Evolutionary conservation across 176 grass and related monocot genomes (phyloP).

Genomic region (Saccharum officinarum): DNA sequence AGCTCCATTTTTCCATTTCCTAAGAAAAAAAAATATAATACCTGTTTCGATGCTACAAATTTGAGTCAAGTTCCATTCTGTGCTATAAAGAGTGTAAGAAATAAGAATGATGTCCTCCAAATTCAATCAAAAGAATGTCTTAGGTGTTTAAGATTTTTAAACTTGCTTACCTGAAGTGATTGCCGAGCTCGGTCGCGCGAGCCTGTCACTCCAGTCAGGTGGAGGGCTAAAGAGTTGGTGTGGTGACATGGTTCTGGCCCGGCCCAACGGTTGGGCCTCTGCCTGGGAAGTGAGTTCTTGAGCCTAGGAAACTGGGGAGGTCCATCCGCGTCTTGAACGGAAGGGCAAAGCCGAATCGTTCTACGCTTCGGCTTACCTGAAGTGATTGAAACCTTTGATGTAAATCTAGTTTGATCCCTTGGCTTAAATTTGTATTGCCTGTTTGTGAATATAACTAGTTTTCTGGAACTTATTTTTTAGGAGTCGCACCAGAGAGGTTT

Average conservation of each 20-base stretch:
- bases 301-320: not conserved
- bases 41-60: conserved; percentile 19
- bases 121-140: not conserved
- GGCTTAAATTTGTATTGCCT: conserved; percentile 11
- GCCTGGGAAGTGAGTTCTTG: not conserved
- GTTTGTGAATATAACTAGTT: conserved; percentile 29
- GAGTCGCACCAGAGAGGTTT: conserved; percentile 74
- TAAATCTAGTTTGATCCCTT: conserved; percentile 6
- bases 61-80: conserved; percentile 22
- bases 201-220: conserved; percentile 15
- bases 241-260: not conserved
- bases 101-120: not conserved
- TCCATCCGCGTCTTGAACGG: not conserved
- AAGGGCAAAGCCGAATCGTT: not conserved
- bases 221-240: conserved; percentile 29
- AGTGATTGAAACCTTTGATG: not conserved
- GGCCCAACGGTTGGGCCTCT: not conserved
- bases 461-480: conserved; percentile 51
- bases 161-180: not conserved
- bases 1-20: conserved; percentile 36
- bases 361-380: not conserved
- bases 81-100: not conserved
- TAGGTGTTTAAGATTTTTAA: not conserved
- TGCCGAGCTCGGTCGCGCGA: not conserved
- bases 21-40: conserved; percentile 3